Evolutionary conservation across 2,329 filamentous ascomycete genomes (phyloP), one percentile per base, ranked within the genome.

Genomic region (Leptodontidium sp.): DNA sequence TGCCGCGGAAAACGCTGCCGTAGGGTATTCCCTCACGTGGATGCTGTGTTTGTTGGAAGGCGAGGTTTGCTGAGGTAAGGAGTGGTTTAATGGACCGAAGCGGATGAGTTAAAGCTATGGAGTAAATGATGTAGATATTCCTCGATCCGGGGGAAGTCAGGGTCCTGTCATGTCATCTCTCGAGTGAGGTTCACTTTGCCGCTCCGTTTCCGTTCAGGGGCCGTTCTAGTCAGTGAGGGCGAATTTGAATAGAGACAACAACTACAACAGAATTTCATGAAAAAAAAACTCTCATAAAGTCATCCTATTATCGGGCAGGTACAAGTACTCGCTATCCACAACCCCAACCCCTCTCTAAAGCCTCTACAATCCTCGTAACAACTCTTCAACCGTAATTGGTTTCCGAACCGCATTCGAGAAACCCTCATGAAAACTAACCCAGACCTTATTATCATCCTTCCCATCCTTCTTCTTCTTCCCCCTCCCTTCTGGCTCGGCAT

Each of bases 371-470:
- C 87, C 90, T 66, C 83, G 85, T 84, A 97, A 81, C 75, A 98
- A 87, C 79, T 97, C 94, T 70, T 87, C 86, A 78, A 97, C 79
- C 9, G 92, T 92, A 70, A 98, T 89, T 2, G 93, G 93, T 79
- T 97, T 97, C 79, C 92, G 86, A 70, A 98, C 94, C 12, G 94
- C 94, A 84, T 98, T 97, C 66, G 93, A 96, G 78, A 93, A 90
- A 0, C 94, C 94, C 81, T 98, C 94, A 76, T 97, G 90, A 79
- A 90, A 98, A 71, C 89, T 95, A 52, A 97, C 89, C 94, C 94
- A 97, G 4, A 94, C 91, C 74, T 90, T 87, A 61, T 84, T 85
- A 59, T 86, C 86, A 66, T 83, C 80, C 53, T 80, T 78, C 49
- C 76, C 79, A 68, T 75, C 75, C 70, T 74, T 77, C 47, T 75